Evolutionary conservation across 805 yeast species (phyloP), one percentile per base, ranked within the genome.

Genomic region (Hanseniaspora occidentalis): DNA sequence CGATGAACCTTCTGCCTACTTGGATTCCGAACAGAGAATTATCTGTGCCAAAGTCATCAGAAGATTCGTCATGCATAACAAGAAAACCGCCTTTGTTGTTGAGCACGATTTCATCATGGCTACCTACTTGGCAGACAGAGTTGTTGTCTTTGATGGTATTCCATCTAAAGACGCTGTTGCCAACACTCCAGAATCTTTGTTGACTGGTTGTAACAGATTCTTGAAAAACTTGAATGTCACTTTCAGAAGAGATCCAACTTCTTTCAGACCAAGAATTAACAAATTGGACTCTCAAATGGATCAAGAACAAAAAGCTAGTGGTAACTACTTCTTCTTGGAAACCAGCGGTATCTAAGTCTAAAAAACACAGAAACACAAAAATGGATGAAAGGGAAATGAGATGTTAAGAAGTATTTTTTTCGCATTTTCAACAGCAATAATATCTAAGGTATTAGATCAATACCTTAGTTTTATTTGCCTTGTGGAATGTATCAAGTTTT

Each of bases 41-140:
- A 83, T 92, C 51, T 92, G 98, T 73, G 84, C 98, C 40, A 92
- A 92, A 71, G 98, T 92, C 52, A 92, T 92, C 55, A 83, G 96
- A 75, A 81, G 96, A 66, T 92, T 86, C 60, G 84, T 92, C 57
- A 69, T 92, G 61, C 98, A 92, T 61, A 77, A 96, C 52, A 88
- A 89, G 72, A 92, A 89, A 74, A 89, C 97, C 36, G 98, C 99
- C n/a, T 92, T 92, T 63, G 72, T 92, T 54, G 99, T 92, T 44
- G 99, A 92, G 79, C 99, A 92, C 78, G 99, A 92, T 75, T 92
- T 92, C 75, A 92, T 92, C 70, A 92, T 92, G 99, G 97, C 98
- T 49, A 92, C 99, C 14, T 92, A 92, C 63, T 75, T 92, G 71
- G 98, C 99, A 48, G 99, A 92, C 67, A 77, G 94, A 59, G 99